Evolutionary conservation across 2,329 filamentous ascomycete species (phyloP).

Genomic region (Penicillium sp.): DNA sequence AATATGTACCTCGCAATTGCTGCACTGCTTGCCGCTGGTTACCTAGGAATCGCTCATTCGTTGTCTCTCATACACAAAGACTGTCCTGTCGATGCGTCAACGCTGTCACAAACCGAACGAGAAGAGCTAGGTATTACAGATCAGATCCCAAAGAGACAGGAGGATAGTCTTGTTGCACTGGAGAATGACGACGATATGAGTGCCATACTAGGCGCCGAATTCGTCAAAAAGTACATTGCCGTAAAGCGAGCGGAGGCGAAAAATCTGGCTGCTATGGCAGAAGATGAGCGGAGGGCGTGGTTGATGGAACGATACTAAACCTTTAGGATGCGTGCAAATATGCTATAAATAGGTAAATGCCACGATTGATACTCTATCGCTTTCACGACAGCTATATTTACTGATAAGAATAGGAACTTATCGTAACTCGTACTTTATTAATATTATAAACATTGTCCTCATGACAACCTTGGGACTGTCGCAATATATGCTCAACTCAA

Average conservation of each 20-base stretch:
- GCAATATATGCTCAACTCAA: slow-evolving; percentile 14
- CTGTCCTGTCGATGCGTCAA: slow-evolving; percentile 34
- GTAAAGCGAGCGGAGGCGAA: slow-evolving; percentile 33
- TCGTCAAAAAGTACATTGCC: slow-evolving; percentile 25
- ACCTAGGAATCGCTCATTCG: slow-evolving; percentile 47
- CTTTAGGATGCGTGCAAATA: background rate
- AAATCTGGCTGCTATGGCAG: slow-evolving; percentile 28
- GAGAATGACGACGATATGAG: slow-evolving; percentile 26
- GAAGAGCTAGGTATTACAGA: slow-evolving; percentile 33
- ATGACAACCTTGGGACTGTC: background rate
- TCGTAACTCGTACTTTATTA: background rate
- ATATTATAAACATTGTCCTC: background rate
- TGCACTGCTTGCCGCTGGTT: slow-evolving; percentile 58
- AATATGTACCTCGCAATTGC: slow-evolving; percentile 71
- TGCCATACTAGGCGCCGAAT: slow-evolving; percentile 24
- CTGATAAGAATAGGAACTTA: background rate
- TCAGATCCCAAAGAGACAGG: slow-evolving; percentile 31
- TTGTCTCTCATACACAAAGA: slow-evolving; percentile 27
- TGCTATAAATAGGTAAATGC: background rate
- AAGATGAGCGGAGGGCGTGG: slow-evolving; percentile 31
- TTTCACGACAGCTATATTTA: background rate
- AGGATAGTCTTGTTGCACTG: slow-evolving; percentile 32
- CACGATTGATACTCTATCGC: background rate
- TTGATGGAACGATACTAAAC: slow-evolving; percentile 36
- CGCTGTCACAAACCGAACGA: slow-evolving; percentile 27